Evolutionary conservation across 768 basidiomycete genomes (phyloP), one percentile per base, ranked within the genome.

Genomic region (Boletus patriciae): DNA sequence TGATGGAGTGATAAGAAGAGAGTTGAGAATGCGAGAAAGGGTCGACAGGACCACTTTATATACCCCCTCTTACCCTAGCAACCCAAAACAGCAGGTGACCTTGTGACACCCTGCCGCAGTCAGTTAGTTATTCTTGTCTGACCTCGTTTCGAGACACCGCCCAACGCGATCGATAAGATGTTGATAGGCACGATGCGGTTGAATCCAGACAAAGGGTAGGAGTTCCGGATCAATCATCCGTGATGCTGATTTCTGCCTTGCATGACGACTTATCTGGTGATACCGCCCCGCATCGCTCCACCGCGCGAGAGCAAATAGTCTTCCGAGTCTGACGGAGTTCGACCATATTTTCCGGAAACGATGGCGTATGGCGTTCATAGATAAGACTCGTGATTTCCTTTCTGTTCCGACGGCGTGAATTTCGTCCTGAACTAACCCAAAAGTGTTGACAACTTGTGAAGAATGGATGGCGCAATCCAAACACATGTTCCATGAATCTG

Each of bases 41-140:
- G 37, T 25, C 10, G 8, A 23, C 7, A 21, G 10, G 40, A 21
- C 21, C 21, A 36, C 46, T 36, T 66, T 64, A 67, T 62, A 69
- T 68, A 69, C 50, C 54, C 50, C 49, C 54, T 18, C n/a, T 36
- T 18, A 33, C 66, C 65, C 46, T 58, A n/a, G 52, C 53, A 53
- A 63, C 66, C 52, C 19, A 48, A 42, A 57, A 48, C 33, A 51
- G 53, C 53, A 59, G 41, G n/a, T 46, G 49, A 48, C 6, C 27
- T 7, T 6, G 19, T 18, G 15, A 0, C 16, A 38, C 50, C 42
- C 49, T 16, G 11, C 48, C 40, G 46, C 52, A 34, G 11, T 43
- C 12, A n/a, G 52, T 52, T 46, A 47, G 33, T 34, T 67, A 62
- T 62, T 62, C 47, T 47, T 52, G 55, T 57, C 43, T 15, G 34